A percentile compares a stretch with the other conserved stretches of the same genome.
Conservation (phyloP, 805 yeast genomes). For the Suhomyces pyralidae region DNA sequence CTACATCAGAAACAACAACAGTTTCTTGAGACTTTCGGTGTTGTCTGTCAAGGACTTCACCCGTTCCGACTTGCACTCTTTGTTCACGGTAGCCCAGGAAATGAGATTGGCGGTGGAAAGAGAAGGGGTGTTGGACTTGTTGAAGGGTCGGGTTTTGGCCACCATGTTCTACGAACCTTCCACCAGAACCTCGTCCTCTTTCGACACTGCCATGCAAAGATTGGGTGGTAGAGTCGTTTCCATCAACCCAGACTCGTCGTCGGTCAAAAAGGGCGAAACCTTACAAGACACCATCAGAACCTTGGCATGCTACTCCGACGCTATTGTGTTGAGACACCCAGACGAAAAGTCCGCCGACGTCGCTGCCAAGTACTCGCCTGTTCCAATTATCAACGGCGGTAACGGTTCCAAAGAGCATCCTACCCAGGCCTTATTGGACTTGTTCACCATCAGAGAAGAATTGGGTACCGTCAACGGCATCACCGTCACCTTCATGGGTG, state of each 20-base stretch:
- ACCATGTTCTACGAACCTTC: conserved; percentile 98
- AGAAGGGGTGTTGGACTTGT: conserved; percentile 86
- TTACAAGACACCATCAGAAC: conserved; percentile 95
- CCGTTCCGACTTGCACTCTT: conserved; percentile 85
- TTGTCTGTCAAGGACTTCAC: conserved; percentile 84
- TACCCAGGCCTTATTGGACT: conserved; percentile 94
- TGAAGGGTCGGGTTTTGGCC: conserved; percentile 86
- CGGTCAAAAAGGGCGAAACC: conserved; percentile 97
- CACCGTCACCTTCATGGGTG: conserved; percentile 98
- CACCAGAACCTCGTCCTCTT: conserved; percentile 93
- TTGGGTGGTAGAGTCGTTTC: conserved; percentile 96
- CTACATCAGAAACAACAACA: conserved; percentile 77
- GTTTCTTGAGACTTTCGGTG: conserved; percentile 85
- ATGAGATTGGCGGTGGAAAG: conserved; percentile 96
- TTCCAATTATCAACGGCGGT: conserved; percentile 97
- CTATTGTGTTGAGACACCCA: conserved; percentile 96
- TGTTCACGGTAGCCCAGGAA: conserved; percentile 97
- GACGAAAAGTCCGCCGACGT: conserved; percentile 85
- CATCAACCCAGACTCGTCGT: conserved; percentile 80
- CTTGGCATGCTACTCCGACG: conserved; percentile 93
- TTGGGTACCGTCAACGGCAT: conserved; percentile 97
- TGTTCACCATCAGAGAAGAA: conserved; percentile 98
- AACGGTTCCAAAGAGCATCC: conserved; percentile 98
- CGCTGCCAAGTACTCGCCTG: conserved; percentile 95
- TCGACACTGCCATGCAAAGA: conserved; percentile 99